A percentile compares a stretch with the other conserved stretches of the same genome.
Conservation (phyloP, 768 basidiomycete genomes). For the Pisolithus sp. region DNA sequence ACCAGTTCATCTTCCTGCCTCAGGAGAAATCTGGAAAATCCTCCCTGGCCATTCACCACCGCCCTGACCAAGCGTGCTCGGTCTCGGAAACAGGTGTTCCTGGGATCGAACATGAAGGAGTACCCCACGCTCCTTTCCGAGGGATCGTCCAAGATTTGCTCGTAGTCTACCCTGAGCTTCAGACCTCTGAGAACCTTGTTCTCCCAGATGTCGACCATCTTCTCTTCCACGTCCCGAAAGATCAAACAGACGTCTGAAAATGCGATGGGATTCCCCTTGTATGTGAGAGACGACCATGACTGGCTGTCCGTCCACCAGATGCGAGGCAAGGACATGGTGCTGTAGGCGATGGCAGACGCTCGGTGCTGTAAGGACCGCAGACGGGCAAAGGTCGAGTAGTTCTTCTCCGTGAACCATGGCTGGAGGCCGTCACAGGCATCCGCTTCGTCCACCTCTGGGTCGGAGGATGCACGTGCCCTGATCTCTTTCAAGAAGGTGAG, state of each 20-base stretch:
- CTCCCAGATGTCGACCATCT: not conserved
- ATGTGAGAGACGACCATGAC: too few relatives aligned
- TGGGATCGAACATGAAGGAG: not conserved
- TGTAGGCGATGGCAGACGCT: too few relatives aligned
- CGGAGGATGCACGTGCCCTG: not conserved
- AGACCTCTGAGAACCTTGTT: not conserved
- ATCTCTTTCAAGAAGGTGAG: conserved; percentile 1
- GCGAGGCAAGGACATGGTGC: too few relatives aligned
- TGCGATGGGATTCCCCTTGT: too few relatives aligned
- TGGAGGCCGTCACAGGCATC: not conserved
- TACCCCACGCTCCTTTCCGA: not conserved
- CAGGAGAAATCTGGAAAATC: too few relatives aligned
- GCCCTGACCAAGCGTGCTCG: too few relatives aligned
- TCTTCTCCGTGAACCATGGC: not conserved
- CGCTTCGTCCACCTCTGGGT: not conserved
- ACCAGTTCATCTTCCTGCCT: too few relatives aligned
- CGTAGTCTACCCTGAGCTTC: not conserved
- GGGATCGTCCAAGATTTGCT: not conserved
- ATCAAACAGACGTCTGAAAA: not conserved
- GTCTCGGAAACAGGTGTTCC: too few relatives aligned
- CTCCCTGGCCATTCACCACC: too few relatives aligned
- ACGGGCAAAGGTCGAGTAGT: too few relatives aligned
- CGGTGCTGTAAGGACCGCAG: too few relatives aligned
- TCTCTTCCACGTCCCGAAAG: not conserved
- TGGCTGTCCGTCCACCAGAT: too few relatives aligned